Percentiles rank a stretch among this genome's conserved stretches.
Evolutionary conservation across 352 stramenopile species (phyloP).

Genomic region (Phytopythium boreale): DNA sequence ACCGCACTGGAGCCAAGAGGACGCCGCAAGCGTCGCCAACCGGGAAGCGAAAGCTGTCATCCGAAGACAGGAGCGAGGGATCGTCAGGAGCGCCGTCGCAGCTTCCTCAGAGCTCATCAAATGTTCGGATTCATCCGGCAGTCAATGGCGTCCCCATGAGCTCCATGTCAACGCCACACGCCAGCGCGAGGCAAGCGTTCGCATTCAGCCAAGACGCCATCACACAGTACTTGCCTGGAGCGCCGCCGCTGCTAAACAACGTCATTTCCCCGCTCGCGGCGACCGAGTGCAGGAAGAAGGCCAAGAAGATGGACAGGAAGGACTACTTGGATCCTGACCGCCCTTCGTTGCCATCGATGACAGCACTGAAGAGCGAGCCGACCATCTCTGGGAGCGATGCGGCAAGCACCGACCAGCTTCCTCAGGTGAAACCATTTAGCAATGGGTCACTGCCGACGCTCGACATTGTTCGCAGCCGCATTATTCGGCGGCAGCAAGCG

Average conservation of each 20-base stretch:
- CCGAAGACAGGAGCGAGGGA: constrained; percentile 9
- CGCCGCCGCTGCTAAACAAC: constrained; percentile 43
- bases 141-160: constrained; percentile 29
- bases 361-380: background rate
- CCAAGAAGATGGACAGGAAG: constrained; percentile 61
- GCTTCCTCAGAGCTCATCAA: constrained; percentile 19
- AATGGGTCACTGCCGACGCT: constrained; percentile 39
- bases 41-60: constrained; percentile 42
- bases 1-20: constrained; percentile 21
- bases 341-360: background rate
- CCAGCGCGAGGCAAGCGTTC: constrained; percentile 18
- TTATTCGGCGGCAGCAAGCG: constrained; percentile 50
- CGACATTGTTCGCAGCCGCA: constrained; percentile 60
- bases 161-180: constrained; percentile 33
- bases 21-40: constrained; percentile 33
- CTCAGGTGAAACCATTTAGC: background rate
- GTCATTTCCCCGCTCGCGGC: constrained; percentile 70
- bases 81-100: constrained; percentile 4
- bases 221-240: constrained; percentile 34
- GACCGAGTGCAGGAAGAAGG: constrained; percentile 67
- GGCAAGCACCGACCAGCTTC: background rate
- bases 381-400: background rate
- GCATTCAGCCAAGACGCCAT: constrained; percentile 25
- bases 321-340: constrained; percentile 19
- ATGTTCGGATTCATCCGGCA: constrained; percentile 28